Base-by-base conservation (phyloP, 495 filamentous ascomycete genomes). In the Durotheca rogersii region DNA sequence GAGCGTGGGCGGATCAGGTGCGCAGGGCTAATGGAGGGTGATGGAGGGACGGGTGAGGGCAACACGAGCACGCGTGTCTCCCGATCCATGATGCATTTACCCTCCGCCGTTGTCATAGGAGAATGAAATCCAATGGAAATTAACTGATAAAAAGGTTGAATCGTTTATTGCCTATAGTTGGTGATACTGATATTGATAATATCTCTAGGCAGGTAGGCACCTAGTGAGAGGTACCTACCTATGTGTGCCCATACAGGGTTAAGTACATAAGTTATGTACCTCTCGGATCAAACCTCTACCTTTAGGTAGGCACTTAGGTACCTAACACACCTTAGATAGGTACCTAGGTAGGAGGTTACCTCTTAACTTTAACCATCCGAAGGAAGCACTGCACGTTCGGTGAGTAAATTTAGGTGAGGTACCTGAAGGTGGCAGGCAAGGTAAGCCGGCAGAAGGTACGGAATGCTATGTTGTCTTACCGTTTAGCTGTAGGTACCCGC, bases 51-150 rank as follows among this genome's bases (percentile, higher is more conserved):
- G 10, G 20, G 14, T 16, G 16, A 14, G 36, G 32, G 32, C 11
- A 25, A 32, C 35, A 39, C 17, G 23, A 48, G 43, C 14, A 16
- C 23, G 27, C 50, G 40, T n/a, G n/a, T 27, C 34, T 51, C 19
- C 29, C 27, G 25, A 15, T 34, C 40, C 30, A 10, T 17, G 36
- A 51, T 41, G 33, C n/a, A n/a, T n/a, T n/a, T n/a, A n/a, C n/a
- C 11, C 20, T 51, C 23, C 17, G 25, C 30, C 21, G 44, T 53
- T 46, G 49, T 41, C 31, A 16, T 41, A 50, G 27, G 17, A 20
- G 31, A 54, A 53, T 38, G 45, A 31, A 54, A 47, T 14, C 36
- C 30, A 47, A 47, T 50, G 30, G n/a, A n/a, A n/a, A n/a, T 29
- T 20, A 27, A 47, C 11, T 31, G 17, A 47, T n/a, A n/a, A n/a